Percentiles rank a stretch among this genome's conserved stretches.
These are phyloP conservation scores for Cytospora chrysosperma DNA, from an alignment of 2,329 filamentous ascomycete species.

Conservation along the genomic window DNA sequence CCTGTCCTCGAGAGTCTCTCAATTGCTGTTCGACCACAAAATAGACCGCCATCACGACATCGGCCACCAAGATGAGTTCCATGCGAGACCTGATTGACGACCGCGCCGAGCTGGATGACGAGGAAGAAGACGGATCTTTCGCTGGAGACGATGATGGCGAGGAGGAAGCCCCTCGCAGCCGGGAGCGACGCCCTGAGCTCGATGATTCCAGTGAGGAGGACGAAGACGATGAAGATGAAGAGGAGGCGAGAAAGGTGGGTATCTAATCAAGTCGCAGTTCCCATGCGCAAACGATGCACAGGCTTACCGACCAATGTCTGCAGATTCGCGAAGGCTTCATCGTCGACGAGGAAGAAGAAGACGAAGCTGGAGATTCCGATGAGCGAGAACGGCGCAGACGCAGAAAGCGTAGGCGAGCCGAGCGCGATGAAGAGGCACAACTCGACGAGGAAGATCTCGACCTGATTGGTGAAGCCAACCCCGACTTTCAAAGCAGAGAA, in stretches of 20 bases:
- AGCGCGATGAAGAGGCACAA: constrained; percentile 81
- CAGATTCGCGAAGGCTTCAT: constrained; percentile 95
- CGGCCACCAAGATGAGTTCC: constrained; percentile 55
- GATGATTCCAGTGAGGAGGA: constrained; percentile 92
- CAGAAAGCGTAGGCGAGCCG: constrained; percentile 72
- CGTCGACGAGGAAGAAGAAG: constrained; percentile 83
- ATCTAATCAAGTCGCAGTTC: not conserved
- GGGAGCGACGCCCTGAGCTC: constrained; percentile 47
- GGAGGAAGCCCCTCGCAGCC: constrained; percentile 56
- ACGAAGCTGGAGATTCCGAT: constrained; percentile 60
- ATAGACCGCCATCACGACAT: not conserved
- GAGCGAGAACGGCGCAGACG: constrained; percentile 60
- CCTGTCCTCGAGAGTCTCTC: not conserved
- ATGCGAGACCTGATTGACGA: constrained; percentile 79
- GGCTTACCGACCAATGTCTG: constrained; percentile 4
- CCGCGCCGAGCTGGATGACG: constrained; percentile 81
- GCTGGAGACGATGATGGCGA: constrained; percentile 78
- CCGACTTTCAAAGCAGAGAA: constrained; percentile 65
- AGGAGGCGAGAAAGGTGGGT: constrained; percentile 70
- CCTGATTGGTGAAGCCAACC: constrained; percentile 81
- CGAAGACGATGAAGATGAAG: constrained; percentile 88
- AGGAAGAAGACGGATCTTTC: constrained; percentile 81
- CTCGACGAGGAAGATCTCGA: constrained; percentile 96
- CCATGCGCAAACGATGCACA: not conserved
- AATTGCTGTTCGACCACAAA: constrained; percentile 12